These are phyloP conservation scores for Pestalotiopsis sp. DNA, from an alignment of 2,329 filamentous ascomycete species.

Conservation along the genomic window DNA sequence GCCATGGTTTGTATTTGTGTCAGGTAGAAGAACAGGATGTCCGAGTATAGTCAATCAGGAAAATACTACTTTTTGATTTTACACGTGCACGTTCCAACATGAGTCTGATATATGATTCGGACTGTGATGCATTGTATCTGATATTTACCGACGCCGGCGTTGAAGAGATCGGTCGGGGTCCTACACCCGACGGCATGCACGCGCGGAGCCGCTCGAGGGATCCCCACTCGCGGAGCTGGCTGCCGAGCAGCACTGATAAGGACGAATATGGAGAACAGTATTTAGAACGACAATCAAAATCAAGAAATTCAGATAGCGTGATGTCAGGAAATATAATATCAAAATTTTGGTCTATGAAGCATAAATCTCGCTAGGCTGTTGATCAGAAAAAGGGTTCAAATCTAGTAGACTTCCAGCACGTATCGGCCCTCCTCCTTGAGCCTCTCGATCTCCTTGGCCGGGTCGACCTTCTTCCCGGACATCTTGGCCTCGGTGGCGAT, in stretches of 20 bases:
- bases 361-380: constrained; percentile 2
- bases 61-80: neutral
- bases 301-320: neutral
- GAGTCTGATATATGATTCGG: neutral
- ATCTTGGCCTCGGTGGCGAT: constrained; percentile 73
- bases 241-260: constrained; percentile 1
- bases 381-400: neutral
- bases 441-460: constrained; percentile 90
- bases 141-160: neutral
- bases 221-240: neutral
- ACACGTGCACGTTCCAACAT: neutral
- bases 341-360: neutral
- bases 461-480: constrained; percentile 77
- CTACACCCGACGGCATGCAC: neutral
- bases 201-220: neutral
- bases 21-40: neutral
- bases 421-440: constrained; percentile 94
- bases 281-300: neutral
- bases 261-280: neutral
- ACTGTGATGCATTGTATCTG: neutral
- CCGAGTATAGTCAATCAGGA: neutral
- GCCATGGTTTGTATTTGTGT: neutral
- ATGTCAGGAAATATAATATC: neutral
- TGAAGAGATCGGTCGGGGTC: neutral
- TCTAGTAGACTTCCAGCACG: constrained; percentile 93